Percentiles rank a stretch among this genome's conserved stretches.
phyloP scores from a whole-genome alignment of 768 basidiomycete species.

The Tylopilus subfusipes region DNA sequence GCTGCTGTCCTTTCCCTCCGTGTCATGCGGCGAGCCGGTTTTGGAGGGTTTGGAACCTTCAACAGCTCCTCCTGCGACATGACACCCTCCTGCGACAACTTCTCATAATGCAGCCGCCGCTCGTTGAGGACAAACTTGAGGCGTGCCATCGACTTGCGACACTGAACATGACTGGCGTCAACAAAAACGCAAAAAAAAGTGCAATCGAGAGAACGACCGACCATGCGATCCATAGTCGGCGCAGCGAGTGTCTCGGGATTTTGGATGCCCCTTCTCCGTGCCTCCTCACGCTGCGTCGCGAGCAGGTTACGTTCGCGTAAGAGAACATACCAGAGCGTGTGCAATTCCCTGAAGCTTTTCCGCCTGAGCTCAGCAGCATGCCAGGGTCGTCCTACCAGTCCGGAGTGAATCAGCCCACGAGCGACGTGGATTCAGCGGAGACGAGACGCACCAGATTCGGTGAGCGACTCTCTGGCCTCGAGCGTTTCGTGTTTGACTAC shows the following conservation, averaged over 20 bases:
- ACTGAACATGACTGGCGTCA: constrained; percentile 42
- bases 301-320: constrained; percentile 87
- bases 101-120: constrained; percentile 76
- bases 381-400: constrained; percentile 79
- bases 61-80: constrained; percentile 19
- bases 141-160: constrained; percentile 93
- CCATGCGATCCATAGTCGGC: constrained; percentile 40
- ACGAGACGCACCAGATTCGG: constrained; percentile 35
- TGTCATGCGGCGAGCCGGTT: constrained; percentile 16
- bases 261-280: constrained; percentile 54
- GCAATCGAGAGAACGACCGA: constrained; percentile 25
- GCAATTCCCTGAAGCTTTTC: constrained; percentile 91
- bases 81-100: constrained; percentile 20
- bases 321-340: constrained; percentile 92
- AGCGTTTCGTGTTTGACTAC: constrained; percentile 52
- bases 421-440: not conserved
- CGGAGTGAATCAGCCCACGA: constrained; percentile 2
- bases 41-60: constrained; percentile 11
- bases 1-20: constrained; percentile 18
- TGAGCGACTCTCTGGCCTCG: constrained; percentile 31
- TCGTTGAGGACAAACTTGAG: constrained; percentile 93
- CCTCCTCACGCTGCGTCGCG: constrained; percentile 82
- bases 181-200: not conserved
- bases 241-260: constrained; percentile 27
- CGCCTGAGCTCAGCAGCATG: constrained; percentile 78